Evolutionary conservation across 306 rosid genomes (phyloP).

Genomic region (Oemleria cerasiformis): DNA sequence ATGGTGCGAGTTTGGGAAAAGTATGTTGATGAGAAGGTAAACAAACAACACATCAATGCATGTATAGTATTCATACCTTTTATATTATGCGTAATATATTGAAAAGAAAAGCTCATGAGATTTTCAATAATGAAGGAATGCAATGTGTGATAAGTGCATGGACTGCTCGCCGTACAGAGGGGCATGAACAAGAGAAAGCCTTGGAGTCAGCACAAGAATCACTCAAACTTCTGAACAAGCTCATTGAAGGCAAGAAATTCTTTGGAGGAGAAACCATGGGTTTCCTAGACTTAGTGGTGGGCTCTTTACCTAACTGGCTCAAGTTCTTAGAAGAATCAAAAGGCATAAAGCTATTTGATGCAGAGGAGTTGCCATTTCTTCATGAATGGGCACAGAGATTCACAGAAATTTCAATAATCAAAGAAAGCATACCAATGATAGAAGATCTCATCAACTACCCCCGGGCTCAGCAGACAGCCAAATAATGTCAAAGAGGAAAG

Average conservation of each 20-base stretch:
- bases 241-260: constrained; percentile 41
- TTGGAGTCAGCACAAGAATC: constrained; percentile 47
- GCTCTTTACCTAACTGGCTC: constrained; percentile 50
- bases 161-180: constrained; percentile 46
- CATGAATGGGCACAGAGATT: constrained; percentile 54
- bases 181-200: constrained; percentile 43
- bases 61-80: too few relatives aligned
- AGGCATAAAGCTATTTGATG: constrained; percentile 45
- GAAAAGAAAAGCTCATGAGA: neutral
- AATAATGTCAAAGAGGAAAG: neutral
- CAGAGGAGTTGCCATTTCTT: constrained; percentile 40
- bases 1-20: constrained; percentile 17
- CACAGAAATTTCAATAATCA: constrained; percentile 39
- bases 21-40: constrained; percentile 32
- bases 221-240: constrained; percentile 40
- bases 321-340: constrained; percentile 40
- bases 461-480: neutral
- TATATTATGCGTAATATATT: neutral
- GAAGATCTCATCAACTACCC: constrained; percentile 19
- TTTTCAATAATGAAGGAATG: neutral
- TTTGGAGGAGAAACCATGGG: constrained; percentile 57
- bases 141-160: constrained; percentile 49
- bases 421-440: constrained; percentile 29
- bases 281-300: constrained; percentile 46
- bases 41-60: neutral